Evolutionary conservation across 192 early-diverging fungal species (phyloP).

Genomic region (Cladochytrium replicatum): DNA sequence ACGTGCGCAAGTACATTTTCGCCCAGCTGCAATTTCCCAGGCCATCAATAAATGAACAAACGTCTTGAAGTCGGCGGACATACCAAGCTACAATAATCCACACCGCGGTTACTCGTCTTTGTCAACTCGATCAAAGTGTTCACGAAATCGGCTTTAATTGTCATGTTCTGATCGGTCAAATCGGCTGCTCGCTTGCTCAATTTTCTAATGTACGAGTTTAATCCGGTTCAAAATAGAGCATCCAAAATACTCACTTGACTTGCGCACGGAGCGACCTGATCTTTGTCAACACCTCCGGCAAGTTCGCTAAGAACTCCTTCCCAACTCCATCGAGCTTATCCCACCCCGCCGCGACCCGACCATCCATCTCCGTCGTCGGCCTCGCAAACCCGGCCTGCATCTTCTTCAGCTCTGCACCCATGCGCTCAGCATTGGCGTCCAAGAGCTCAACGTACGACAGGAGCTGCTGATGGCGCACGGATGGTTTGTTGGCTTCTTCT

Average conservation of each 20-base stretch:
- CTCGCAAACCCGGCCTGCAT: conserved; percentile 9
- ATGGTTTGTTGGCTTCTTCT: neutral
- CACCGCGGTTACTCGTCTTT: neutral
- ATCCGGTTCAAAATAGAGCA: neutral
- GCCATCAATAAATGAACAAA: conserved; percentile 3
- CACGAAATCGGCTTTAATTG: conserved; percentile 10
- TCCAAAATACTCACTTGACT: conserved; percentile 9
- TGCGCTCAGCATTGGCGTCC: conserved; percentile 13
- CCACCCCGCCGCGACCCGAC: neutral
- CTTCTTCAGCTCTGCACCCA: conserved; percentile 16
- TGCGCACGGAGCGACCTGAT: conserved; percentile 1
- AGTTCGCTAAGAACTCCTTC: conserved; percentile 7
- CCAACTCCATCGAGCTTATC: neutral
- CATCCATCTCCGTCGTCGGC: neutral
- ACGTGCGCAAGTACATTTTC: conserved; percentile 28
- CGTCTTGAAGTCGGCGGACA: too few relatives aligned
- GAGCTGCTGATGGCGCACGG: conserved; percentile 8
- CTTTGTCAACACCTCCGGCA: conserved; percentile 8
- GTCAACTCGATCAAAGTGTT: conserved; percentile 4
- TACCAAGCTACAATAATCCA: conserved; percentile 19
- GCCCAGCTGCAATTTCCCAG: conserved; percentile 7
- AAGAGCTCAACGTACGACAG: conserved; percentile 15
- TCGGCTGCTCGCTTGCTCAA: conserved; percentile 9
- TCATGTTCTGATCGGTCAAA: conserved; percentile 1
- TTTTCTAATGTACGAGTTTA: conserved; percentile 17